Conservation (phyloP, 2,329 filamentous ascomycete species). For the Nemania serpens region DNA sequence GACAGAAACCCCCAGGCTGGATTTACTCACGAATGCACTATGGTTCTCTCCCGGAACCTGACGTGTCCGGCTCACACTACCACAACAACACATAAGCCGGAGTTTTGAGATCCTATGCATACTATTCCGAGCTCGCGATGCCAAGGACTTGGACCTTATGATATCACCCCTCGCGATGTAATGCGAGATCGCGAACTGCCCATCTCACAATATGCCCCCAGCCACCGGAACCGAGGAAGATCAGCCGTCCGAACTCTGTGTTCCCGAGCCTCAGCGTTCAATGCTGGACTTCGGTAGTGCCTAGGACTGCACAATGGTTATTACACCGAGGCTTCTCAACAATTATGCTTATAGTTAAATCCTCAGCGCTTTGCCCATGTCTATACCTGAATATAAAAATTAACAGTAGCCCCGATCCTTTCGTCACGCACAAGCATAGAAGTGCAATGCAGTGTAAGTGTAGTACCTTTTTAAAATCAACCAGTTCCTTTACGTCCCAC, state of each 20-base stretch:
- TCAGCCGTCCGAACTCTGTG: conserved; percentile 20
- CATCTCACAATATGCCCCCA: neutral
- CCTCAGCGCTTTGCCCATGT: neutral
- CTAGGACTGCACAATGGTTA: neutral
- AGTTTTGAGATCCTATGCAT: conserved; percentile 1
- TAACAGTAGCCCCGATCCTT: neutral
- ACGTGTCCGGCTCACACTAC: neutral
- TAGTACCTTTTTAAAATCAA: no score
- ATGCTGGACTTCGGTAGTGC: neutral
- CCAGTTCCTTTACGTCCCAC: no score
- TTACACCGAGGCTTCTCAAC: neutral
- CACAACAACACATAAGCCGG: conserved; percentile 1
- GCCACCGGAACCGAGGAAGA: neutral
- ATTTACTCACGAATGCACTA: neutral
- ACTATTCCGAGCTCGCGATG: neutral
- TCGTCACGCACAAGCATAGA: neutral
- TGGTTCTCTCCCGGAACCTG: neutral
- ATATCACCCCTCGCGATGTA: neutral
- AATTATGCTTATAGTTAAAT: neutral
- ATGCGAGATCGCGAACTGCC: neutral
- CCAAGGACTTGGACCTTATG: neutral
- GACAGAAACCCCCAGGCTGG: no score
- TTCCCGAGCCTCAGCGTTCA: neutral
- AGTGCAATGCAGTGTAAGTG: no score
- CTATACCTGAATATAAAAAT: neutral